Conservation (phyloP, 129 eudicot species). For the Calendula officinalis region DNA sequence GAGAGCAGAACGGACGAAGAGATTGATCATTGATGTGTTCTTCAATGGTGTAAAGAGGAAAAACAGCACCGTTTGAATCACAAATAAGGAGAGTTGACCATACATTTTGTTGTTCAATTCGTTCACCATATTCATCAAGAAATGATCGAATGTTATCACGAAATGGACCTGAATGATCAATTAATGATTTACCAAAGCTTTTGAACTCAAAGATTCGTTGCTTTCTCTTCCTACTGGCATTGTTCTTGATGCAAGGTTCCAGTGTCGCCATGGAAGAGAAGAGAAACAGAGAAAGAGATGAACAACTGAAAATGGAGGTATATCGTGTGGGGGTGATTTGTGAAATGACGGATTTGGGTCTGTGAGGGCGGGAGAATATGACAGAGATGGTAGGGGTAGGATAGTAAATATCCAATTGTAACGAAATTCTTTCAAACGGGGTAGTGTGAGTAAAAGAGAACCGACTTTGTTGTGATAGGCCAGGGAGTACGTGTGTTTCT, state of each 20-base stretch:
- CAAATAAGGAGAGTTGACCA: constrained; percentile 46
- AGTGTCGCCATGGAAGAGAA: constrained; percentile 41
- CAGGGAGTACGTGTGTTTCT: constrained; percentile 35
- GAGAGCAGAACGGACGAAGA: constrained; percentile 44
- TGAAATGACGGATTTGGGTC: constrained; percentile 33
- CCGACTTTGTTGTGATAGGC: constrained; percentile 42
- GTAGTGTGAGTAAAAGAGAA: constrained; percentile 18
- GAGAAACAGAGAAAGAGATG: background rate
- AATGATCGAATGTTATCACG: constrained; percentile 56
- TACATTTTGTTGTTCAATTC: constrained; percentile 23
- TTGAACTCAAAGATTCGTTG: constrained; percentile 38
- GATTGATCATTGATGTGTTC: constrained; percentile 41
- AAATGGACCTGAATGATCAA: constrained; percentile 34
- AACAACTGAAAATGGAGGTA: constrained; percentile 11
- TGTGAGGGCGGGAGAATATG: constrained; percentile 29
- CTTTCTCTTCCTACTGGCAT: constrained; percentile 30
- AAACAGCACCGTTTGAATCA: constrained; percentile 39
- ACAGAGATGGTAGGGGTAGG: constrained; percentile 17
- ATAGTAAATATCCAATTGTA: constrained; percentile 18
- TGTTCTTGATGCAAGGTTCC: constrained; percentile 35
- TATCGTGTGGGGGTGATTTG: background rate
- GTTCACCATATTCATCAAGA: constrained; percentile 40
- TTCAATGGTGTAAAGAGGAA: constrained; percentile 48
- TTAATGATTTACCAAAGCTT: constrained; percentile 21
- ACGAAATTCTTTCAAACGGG: constrained; percentile 16